These are phyloP conservation scores for Sporisorium exsertum DNA, from an alignment of 1,284 basidiomycete genomes.

Conservation along the genomic window DNA sequence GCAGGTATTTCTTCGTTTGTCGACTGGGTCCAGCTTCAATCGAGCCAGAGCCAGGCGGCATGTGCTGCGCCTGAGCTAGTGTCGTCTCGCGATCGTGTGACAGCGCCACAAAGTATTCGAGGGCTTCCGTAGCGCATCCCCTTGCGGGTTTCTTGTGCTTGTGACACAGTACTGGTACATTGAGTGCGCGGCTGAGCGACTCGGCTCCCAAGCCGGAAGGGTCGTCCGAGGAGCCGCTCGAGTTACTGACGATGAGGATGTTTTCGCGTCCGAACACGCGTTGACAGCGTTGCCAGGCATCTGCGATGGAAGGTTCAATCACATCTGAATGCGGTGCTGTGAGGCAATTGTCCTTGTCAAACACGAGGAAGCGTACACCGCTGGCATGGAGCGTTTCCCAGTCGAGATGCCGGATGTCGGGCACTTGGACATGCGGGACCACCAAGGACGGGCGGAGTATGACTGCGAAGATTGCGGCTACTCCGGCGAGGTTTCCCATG, in stretches of 20 bases:
- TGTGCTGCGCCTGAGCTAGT: constrained; percentile 61
- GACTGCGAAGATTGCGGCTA: constrained; percentile 80
- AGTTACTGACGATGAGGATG: constrained; percentile 92
- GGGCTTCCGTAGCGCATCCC: constrained; percentile 77
- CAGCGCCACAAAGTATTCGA: constrained; percentile 73
- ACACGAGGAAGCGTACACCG: constrained; percentile 87
- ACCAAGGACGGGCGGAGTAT: constrained; percentile 80
- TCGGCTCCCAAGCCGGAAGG: constrained; percentile 88
- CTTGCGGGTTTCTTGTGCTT: constrained; percentile 77
- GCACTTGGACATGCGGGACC: constrained; percentile 78
- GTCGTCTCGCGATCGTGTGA: constrained; percentile 56
- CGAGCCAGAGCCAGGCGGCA: constrained; percentile 21
- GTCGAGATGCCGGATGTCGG: constrained; percentile 89
- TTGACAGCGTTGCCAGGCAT: constrained; percentile 82
- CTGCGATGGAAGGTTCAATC: constrained; percentile 70
- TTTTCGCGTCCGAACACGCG: constrained; percentile 81
- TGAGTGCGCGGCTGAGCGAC: constrained; percentile 81
- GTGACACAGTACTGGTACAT: constrained; percentile 85
- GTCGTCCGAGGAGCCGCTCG: constrained; percentile 85
- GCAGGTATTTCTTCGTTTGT: constrained; percentile 20
- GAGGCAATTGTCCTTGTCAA: constrained; percentile 98
- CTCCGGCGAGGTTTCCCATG: constrained; percentile 77
- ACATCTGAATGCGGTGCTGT: constrained; percentile 66
- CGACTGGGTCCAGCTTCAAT: constrained; percentile 40
- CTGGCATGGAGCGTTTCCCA: constrained; percentile 80